phyloP scores from a whole-genome alignment of 805 yeast species.

The Yarrowia sp. region DNA sequence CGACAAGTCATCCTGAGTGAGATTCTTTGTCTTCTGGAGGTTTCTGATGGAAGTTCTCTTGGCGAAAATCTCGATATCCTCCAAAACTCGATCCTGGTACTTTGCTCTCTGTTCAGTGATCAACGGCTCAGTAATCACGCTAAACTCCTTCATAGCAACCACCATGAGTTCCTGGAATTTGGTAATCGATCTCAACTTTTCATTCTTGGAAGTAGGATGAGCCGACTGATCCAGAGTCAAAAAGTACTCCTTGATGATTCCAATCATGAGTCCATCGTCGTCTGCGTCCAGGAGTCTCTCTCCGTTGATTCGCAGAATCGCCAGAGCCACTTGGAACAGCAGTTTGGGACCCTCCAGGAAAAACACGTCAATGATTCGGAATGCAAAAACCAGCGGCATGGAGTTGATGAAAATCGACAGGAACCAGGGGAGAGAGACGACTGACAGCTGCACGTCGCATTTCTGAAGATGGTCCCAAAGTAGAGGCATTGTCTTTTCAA shows the following conservation, averaged over 20 bases:
- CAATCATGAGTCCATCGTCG: constrained; percentile 91
- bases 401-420: constrained; percentile 83
- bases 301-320: constrained; percentile 84
- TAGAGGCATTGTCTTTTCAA: constrained; percentile 84
- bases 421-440: constrained; percentile 96
- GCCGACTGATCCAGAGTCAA: constrained; percentile 73
- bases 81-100: constrained; percentile 73
- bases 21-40: constrained; percentile 67
- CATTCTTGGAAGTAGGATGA: constrained; percentile 66
- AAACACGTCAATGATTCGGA: constrained; percentile 85
- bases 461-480: constrained; percentile 77
- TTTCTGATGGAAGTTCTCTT: constrained; percentile 89
- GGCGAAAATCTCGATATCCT: constrained; percentile 84
- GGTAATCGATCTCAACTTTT: constrained; percentile 64
- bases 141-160: constrained; percentile 88
- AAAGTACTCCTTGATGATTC: constrained; percentile 80
- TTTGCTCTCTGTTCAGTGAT: constrained; percentile 66
- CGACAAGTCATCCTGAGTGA: constrained; percentile 58
- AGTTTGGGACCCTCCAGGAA: constrained; percentile 87
- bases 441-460: constrained; percentile 85
- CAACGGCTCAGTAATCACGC: constrained; percentile 70
- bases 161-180: constrained; percentile 87
- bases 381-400: constrained; percentile 93
- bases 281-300: constrained; percentile 73
- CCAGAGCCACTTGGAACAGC: constrained; percentile 88